Evolutionary conservation across 2,329 filamentous ascomycete species (phyloP).

Genomic region (Aspergillus sp.): DNA sequence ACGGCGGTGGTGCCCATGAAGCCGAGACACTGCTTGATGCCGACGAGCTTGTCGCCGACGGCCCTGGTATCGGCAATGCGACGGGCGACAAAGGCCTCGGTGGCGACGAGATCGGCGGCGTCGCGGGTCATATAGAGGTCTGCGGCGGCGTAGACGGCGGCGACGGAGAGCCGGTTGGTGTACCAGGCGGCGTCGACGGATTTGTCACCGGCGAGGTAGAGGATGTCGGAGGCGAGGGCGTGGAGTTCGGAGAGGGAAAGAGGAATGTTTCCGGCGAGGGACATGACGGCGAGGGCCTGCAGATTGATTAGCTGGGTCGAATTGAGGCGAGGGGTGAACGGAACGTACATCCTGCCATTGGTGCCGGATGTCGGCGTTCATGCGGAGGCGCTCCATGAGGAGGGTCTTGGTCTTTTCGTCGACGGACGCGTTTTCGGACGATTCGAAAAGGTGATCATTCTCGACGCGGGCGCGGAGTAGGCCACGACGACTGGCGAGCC

Average conservation of each 20-base stretch:
- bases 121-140: constrained; percentile 97
- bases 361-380: constrained; percentile 68
- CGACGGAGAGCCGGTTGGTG: constrained; percentile 62
- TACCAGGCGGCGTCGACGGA: constrained; percentile 90
- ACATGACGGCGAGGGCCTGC: constrained; percentile 86
- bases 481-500: constrained; percentile 40
- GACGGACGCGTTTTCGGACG: constrained; percentile 42
- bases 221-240: constrained; percentile 85
- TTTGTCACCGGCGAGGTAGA: constrained; percentile 77
- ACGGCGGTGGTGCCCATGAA: constrained; percentile 75
- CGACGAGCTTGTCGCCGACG: constrained; percentile 60
- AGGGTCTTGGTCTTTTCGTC: constrained; percentile 67
- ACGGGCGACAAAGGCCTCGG: constrained; percentile 73
- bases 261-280: constrained; percentile 74
- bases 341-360: constrained; percentile 79
- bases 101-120: constrained; percentile 70
- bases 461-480: constrained; percentile 36
- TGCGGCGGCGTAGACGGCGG: constrained; percentile 68
- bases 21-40: constrained; percentile 72
- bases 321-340: background rate
- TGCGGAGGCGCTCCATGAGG: constrained; percentile 72
- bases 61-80: constrained; percentile 67
- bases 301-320: background rate
- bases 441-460: constrained; percentile 23
- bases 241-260: constrained; percentile 75